Evolutionary conservation across 108 stramenopile species (phyloP).

Genomic region (Nannochloropsis gaditana): DNA sequence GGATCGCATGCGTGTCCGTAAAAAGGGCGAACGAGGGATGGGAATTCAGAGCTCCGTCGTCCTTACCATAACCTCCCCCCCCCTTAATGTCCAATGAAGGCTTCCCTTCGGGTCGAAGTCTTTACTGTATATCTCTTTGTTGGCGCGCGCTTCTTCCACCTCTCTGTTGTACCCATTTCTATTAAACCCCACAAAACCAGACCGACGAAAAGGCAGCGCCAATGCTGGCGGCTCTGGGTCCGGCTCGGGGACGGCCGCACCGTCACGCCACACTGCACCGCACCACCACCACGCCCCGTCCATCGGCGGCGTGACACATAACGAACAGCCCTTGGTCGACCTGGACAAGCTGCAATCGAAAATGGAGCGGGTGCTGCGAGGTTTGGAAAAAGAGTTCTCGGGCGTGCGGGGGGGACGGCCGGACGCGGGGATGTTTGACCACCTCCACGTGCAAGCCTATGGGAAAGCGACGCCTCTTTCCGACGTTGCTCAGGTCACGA

Average conservation of each 20-base stretch:
- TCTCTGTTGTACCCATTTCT: too few species aligned
- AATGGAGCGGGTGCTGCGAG: background rate
- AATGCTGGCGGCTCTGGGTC: too few species aligned
- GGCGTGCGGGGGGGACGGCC: background rate
- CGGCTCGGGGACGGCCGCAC: background rate
- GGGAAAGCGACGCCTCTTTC: background rate
- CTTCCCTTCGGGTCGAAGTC: too few species aligned
- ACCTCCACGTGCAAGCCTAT: background rate
- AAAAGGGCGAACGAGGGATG: background rate
- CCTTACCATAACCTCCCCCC: slow-evolving; percentile 7
- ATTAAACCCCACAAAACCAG: too few species aligned
- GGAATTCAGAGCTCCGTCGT: background rate
- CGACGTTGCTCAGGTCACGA: background rate
- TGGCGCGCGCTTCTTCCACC: too few species aligned
- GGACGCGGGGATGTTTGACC: background rate
- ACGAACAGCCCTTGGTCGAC: background rate
- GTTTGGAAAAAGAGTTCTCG: background rate
- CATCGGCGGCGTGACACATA: slow-evolving; percentile 16
- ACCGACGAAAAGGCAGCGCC: too few species aligned
- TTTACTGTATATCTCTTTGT: too few species aligned
- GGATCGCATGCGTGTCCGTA: too few species aligned
- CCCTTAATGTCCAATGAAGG: background rate
- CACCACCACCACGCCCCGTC: background rate
- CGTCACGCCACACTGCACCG: background rate
- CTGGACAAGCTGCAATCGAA: background rate